phyloP scores from a whole-genome alignment of 805 yeast species.

The Monosporozyma aerobia region DNA sequence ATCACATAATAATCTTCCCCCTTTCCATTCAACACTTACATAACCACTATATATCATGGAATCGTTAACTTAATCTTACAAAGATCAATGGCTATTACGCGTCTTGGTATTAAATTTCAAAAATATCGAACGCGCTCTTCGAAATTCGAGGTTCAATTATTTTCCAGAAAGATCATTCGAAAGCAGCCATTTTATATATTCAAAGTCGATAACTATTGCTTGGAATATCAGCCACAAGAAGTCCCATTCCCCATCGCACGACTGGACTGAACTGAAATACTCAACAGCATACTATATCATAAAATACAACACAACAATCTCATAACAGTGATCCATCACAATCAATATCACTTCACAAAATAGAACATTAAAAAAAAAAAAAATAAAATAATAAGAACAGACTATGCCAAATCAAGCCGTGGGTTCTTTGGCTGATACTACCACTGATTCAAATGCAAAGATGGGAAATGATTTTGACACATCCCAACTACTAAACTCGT shows the following conservation, averaged over 20 bases:
- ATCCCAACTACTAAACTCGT: constrained; percentile 16
- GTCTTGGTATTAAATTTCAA: background rate
- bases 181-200: background rate
- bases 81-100: background rate
- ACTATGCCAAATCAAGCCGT: background rate
- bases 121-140: background rate
- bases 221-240: too few relatives aligned
- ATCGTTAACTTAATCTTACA: too few relatives aligned
- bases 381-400: background rate
- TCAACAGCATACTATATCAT: too few relatives aligned
- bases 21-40: background rate
- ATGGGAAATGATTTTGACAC: constrained; percentile 6
- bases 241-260: too few relatives aligned
- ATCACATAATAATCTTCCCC: background rate
- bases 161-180: background rate
- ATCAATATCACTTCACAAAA: too few relatives aligned
- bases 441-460: background rate
- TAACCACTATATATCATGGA: too few relatives aligned
- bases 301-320: too few relatives aligned
- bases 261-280: too few relatives aligned
- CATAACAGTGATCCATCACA: too few relatives aligned
- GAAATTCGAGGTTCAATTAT: background rate
- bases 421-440: background rate
- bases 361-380: too few relatives aligned
- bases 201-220: background rate